phyloP scores from a whole-genome alignment of 2,329 filamentous ascomycete genomes.

The Cladophialophora psammophila region DNA sequence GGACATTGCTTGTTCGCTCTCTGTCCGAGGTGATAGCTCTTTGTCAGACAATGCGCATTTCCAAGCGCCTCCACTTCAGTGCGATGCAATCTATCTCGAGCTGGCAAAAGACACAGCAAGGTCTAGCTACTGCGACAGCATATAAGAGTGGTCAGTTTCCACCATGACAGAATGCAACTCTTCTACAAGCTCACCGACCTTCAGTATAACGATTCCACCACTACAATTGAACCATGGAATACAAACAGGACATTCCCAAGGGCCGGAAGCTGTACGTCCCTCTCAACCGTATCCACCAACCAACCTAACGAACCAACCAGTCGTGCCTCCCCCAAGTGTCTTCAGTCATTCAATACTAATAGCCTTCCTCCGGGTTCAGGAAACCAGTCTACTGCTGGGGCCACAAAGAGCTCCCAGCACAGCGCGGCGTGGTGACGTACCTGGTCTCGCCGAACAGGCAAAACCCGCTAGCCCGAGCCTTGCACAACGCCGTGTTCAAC shows the following conservation, averaged over 20 bases:
- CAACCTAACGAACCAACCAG: too few relatives aligned
- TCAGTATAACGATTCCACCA: not conserved
- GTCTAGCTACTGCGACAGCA: not conserved
- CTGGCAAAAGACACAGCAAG: not conserved
- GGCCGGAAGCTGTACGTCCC: conserved; percentile 4
- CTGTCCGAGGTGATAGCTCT: not conserved
- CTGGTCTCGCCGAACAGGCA: conserved; percentile 85
- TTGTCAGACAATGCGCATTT: not conserved
- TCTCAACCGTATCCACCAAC: not conserved
- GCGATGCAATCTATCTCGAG: not conserved
- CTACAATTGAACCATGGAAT: conserved; percentile 28
- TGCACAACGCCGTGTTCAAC: conserved; percentile 91
- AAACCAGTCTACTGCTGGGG: conserved; percentile 32
- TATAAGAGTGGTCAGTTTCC: not conserved
- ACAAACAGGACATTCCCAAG: conserved; percentile 33
- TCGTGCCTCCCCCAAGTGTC: not conserved
- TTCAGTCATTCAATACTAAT: not conserved
- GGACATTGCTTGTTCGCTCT: not conserved
- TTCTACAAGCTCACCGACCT: not conserved
- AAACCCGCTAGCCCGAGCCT: conserved; percentile 79
- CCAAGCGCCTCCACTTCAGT: not conserved
- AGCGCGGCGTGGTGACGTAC: conserved; percentile 72
- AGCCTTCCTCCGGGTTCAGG: conserved; percentile 8
- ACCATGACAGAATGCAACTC: not conserved
- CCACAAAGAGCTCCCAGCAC: conserved; percentile 49